These are phyloP conservation scores for Coemansia sp. DNA, from an alignment of 192 early-diverging fungal species.

Conservation along the genomic window DNA sequence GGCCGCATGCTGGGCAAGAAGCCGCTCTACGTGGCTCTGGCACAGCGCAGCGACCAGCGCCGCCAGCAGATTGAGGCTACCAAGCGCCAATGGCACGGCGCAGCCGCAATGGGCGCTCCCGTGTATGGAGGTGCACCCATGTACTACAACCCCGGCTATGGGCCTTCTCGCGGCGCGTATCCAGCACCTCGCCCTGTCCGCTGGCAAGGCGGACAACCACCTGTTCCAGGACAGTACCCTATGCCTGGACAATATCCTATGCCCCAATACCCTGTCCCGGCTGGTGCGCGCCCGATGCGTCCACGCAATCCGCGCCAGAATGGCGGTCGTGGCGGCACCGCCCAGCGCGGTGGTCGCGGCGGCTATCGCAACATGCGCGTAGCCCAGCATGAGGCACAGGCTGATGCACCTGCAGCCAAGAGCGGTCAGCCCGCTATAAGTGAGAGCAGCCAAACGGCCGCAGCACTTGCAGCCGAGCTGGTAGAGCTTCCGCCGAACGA, in stretches of 20 bases:
- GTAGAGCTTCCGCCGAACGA: constrained; percentile 77
- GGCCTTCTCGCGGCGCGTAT: constrained; percentile 55
- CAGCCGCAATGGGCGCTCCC: constrained; percentile 43
- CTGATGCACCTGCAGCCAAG: constrained; percentile 36
- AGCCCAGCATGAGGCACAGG: constrained; percentile 37
- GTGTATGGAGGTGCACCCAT: constrained; percentile 58
- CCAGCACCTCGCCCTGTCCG: constrained; percentile 57
- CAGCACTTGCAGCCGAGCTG: constrained; percentile 73
- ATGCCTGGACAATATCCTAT: constrained; percentile 52
- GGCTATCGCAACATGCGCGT: constrained; percentile 48
- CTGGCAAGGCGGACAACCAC: constrained; percentile 56
- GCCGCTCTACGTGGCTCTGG: constrained; percentile 97
- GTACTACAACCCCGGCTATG: constrained; percentile 61
- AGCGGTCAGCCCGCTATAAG: constrained; percentile 22
- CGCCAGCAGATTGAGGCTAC: constrained; percentile 95
- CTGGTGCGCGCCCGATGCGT: constrained; percentile 40
- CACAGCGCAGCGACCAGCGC: constrained; percentile 97
- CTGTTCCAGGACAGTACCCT: constrained; percentile 51
- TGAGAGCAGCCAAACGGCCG: constrained; percentile 7
- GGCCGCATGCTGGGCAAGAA: constrained; percentile 90
- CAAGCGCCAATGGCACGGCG: constrained; percentile 79
- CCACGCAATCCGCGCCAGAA: constrained; percentile 54
- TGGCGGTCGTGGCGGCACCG: constrained; percentile 51
- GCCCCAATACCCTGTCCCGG: constrained; percentile 50
- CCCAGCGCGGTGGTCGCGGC: constrained; percentile 52